These are phyloP conservation scores for Cenococcum geophilum DNA, from an alignment of 495 filamentous ascomycete species.

Conservation along the genomic window DNA sequence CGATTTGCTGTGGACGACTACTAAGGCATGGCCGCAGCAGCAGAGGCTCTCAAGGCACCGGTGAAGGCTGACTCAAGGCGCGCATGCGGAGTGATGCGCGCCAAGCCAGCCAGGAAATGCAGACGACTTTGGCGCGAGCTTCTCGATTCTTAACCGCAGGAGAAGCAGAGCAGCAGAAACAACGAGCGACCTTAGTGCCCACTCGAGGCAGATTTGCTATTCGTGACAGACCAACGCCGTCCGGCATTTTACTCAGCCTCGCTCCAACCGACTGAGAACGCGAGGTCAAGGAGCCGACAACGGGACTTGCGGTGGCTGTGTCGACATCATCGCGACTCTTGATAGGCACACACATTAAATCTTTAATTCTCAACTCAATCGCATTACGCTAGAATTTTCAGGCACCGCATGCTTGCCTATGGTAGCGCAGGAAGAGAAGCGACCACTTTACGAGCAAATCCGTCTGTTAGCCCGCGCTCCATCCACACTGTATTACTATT, in stretches of 20 bases:
- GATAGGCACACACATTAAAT: neutral
- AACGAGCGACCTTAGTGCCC: slow-evolving; percentile 12
- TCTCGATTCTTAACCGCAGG: neutral
- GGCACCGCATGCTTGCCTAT: neutral
- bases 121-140: neutral
- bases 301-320: neutral
- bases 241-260: neutral
- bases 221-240: neutral
- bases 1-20: slow-evolving; percentile 4
- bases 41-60: slow-evolving; percentile 20
- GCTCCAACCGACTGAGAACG: neutral
- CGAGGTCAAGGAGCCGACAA: neutral
- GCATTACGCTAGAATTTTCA: neutral
- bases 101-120: slow-evolving; percentile 13
- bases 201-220: slow-evolving; percentile 30
- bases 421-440: neutral
- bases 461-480: neutral
- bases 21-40: slow-evolving; percentile 25
- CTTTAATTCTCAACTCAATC: neutral
- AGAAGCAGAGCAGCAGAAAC: slow-evolving; percentile 1
- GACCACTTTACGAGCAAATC: neutral
- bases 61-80: slow-evolving; percentile 27
- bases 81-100: slow-evolving; percentile 8
- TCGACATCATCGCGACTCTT: neutral
- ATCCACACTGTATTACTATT: neutral